These are phyloP conservation scores for Dispira simplex DNA, from an alignment of 192 early-diverging fungal species.

Conservation along the genomic window DNA sequence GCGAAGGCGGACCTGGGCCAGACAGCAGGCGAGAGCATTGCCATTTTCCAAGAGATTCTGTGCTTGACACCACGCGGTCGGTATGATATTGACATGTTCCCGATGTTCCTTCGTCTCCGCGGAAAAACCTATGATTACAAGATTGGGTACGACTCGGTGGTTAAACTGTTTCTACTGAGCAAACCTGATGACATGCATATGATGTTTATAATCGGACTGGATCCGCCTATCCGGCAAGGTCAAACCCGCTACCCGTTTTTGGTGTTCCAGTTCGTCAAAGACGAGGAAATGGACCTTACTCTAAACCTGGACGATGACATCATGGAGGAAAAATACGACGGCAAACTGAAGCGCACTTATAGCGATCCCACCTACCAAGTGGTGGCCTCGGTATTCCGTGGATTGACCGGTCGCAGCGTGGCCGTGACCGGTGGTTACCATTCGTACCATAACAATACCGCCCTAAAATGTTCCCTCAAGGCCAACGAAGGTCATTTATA, in stretches of 20 bases:
- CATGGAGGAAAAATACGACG: conserved; percentile 49
- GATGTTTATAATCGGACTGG: conserved; percentile 86
- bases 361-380: conserved; percentile 78
- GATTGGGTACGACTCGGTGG: conserved; percentile 73
- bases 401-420: conserved; percentile 61
- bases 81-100: conserved; percentile 89
- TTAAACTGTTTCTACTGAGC: conserved; percentile 71
- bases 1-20: conserved; percentile 78
- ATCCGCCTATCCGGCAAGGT: conserved; percentile 93
- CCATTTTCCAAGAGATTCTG: conserved; percentile 73
- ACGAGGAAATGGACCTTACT: conserved; percentile 74
- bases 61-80: conserved; percentile 88
- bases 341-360: conserved; percentile 63
- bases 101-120: conserved; percentile 78
- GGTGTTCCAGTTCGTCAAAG: conserved; percentile 90
- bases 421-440: conserved; percentile 45
- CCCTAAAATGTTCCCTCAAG: conserved; percentile 91
- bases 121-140: conserved; percentile 99
- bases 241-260: conserved; percentile 91
- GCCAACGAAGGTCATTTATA: conserved; percentile 93
- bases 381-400: conserved; percentile 72
- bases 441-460: conserved; percentile 57
- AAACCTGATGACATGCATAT: conserved; percentile 90
- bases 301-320: conserved; percentile 72
- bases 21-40: conserved; percentile 74